These are phyloP conservation scores for Corylus americana DNA, from an alignment of 306 rosid species.

Conservation along the genomic window DNA sequence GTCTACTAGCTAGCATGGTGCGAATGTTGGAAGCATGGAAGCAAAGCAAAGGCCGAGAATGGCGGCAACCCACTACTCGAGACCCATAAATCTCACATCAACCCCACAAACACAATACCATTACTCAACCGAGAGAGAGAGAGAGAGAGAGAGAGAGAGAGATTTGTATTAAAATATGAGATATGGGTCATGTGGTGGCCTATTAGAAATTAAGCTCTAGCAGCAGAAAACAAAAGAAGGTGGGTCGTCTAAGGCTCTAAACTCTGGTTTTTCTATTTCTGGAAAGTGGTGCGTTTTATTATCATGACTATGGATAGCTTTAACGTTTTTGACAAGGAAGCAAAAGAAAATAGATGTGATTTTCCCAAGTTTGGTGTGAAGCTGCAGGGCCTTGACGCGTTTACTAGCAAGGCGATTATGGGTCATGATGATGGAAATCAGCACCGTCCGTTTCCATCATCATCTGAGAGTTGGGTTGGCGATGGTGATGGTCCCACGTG, in stretches of 20 bases:
- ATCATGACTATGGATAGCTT: constrained; percentile 29
- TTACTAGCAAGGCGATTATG: constrained; percentile 38
- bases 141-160: neutral
- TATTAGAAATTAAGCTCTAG: constrained; percentile 16
- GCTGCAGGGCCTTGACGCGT: constrained; percentile 31
- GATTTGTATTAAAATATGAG: neutral
- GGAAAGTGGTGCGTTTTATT: constrained; percentile 17
- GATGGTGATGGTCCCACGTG: constrained; percentile 63
- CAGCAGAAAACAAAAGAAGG: constrained; percentile 17
- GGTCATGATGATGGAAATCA: constrained; percentile 43
- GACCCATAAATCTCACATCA: constrained; percentile 39
- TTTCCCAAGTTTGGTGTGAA: constrained; percentile 38
- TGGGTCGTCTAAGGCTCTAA: constrained; percentile 4
- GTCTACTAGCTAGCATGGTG: constrained; percentile 57
- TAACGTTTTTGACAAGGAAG: constrained; percentile 41
- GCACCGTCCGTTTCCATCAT: constrained; percentile 48
- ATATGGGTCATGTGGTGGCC: constrained; percentile 7
- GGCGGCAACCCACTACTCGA: constrained; percentile 74
- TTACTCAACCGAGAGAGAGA: constrained; percentile 9
- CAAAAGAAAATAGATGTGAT: neutral
- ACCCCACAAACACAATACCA: constrained; percentile 4
- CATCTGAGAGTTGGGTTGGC: constrained; percentile 20
- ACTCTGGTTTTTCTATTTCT: constrained; percentile 17
- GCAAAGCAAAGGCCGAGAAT: constrained; percentile 70
- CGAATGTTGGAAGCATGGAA: constrained; percentile 94